These are phyloP conservation scores for Penicillium sp. DNA, from an alignment of 2,329 filamentous ascomycete genomes.

Conservation along the genomic window DNA sequence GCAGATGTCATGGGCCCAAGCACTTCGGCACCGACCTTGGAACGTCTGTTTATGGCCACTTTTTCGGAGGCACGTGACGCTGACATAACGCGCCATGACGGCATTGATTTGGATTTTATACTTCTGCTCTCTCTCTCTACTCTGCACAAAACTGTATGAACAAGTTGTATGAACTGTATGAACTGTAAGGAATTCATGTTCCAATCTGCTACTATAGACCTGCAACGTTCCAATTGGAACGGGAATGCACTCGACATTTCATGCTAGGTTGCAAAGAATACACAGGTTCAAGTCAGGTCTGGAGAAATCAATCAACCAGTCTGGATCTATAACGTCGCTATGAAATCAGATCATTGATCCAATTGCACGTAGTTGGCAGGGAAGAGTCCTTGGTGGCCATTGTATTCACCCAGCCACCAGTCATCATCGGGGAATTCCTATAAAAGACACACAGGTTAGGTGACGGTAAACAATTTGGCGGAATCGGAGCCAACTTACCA, in stretches of 20 bases:
- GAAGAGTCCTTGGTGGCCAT: constrained; percentile 81
- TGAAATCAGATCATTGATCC: constrained; percentile 26
- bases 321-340: not conserved
- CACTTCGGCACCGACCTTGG: constrained; percentile 13
- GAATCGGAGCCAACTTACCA: constrained; percentile 58
- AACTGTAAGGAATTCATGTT: too few species aligned
- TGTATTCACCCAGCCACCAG: constrained; percentile 93
- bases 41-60: constrained; percentile 23
- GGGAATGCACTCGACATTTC: too few species aligned
- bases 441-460: constrained; percentile 25
- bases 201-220: too few species aligned
- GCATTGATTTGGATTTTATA: constrained; percentile 6
- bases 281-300: too few species aligned
- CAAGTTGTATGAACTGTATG: too few species aligned
- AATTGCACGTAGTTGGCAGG: constrained; percentile 54
- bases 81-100: constrained; percentile 20
- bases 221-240: too few species aligned
- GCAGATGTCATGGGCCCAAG: constrained; percentile 4
- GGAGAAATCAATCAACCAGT: too few species aligned
- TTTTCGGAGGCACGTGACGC: constrained; percentile 22
- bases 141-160: not conserved
- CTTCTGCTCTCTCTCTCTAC: not conserved
- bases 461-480: not conserved
- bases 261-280: not conserved
- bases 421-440: constrained; percentile 97